A percentile compares a stretch with the other conserved stretches of the same genome.
These are phyloP conservation scores for Globisporangium nodosum DNA, from an alignment of 352 stramenopile genomes.

Conservation along the genomic window DNA sequence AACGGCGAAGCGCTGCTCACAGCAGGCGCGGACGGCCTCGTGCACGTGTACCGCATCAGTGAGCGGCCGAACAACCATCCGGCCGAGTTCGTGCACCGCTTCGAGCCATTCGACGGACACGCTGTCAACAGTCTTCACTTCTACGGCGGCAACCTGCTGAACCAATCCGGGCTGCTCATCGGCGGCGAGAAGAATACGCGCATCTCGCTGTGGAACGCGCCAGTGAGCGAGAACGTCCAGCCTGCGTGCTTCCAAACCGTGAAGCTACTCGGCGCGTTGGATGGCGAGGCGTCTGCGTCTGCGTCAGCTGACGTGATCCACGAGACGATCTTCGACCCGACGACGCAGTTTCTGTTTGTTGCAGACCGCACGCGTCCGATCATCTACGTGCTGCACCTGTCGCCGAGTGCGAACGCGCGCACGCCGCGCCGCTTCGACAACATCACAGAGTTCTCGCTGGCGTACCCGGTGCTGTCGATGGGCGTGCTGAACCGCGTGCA, in stretches of 20 bases:
- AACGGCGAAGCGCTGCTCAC: constrained; percentile 55
- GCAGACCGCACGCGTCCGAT: constrained; percentile 52
- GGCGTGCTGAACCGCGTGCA: constrained; percentile 50
- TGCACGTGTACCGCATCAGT: constrained; percentile 73
- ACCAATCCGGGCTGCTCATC: constrained; percentile 48
- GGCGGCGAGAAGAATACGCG: constrained; percentile 63
- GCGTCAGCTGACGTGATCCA: constrained; percentile 18
- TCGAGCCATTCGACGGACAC: constrained; percentile 71
- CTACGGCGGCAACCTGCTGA: constrained; percentile 41
- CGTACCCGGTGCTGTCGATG: constrained; percentile 75
- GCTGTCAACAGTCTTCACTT: constrained; percentile 70
- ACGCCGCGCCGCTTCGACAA: constrained; percentile 65
- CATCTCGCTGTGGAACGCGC: constrained; percentile 52
- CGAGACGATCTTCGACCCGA: constrained; percentile 67
- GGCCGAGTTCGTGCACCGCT: constrained; percentile 68
- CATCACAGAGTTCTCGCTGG: constrained; percentile 73
- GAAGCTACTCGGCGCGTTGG: constrained; percentile 26
- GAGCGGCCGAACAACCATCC: constrained; percentile 36
- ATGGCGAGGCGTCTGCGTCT: constrained; percentile 17
- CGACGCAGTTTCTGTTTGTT: constrained; percentile 75
- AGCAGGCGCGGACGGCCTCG: constrained; percentile 66
- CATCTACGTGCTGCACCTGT: constrained; percentile 68
- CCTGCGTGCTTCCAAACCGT: constrained; percentile 65
- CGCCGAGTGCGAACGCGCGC: constrained; percentile 22
- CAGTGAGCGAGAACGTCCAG: constrained; percentile 46